Evolutionary conservation across 2,329 filamentous ascomycete genomes (phyloP), one percentile per base, ranked within the genome.

Genomic region (Colletotrichum magnum): DNA sequence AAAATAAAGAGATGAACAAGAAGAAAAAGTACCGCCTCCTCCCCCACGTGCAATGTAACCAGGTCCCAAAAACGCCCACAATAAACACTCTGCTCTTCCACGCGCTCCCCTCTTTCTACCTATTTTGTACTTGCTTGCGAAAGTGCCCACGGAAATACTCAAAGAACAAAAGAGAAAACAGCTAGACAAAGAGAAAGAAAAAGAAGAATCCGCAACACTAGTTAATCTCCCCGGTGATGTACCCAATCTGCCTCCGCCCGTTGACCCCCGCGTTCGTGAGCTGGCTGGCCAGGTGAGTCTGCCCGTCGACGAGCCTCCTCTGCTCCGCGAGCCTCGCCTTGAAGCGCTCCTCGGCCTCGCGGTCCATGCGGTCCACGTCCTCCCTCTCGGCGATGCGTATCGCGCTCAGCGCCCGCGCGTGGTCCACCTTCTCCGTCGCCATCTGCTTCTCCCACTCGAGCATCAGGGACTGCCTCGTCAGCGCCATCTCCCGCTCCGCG

Each of bases 181-280:
- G 45, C 45, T 43, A 50, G 41, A 59, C 45, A 50, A 45, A 52
- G 41, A 52, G 16, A 24, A 52, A 21, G 39, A 32, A 58, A 21
- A 50, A 47, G 13, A 41, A 50, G 3, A 24, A 10, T 2, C 10
- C 4, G 39, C 21, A 5, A 48, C 74, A 48, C 74, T 74, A 86
- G 69, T 83, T 82, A 74, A 88, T 67, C 78, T 89, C 87, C 56
- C 82, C 82, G 53, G 84, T 84, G 39, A 89, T 81, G 71, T 83
- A 89, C n/a, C 87, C 87, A 79, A 89, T 86, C 79, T 88, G 85
- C 70, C 83, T 81, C 73, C 85, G 77, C 50, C 76, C 77, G n/a
- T 77, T 77, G 6, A 78, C 77, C 32, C 77, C 77, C 18, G 72
- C 72, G 41, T 64, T 72, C 4, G 77, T 75, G 50, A 83, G 72